Conservation (phyloP, 2,329 filamentous ascomycete genomes). For the Sclerotinia minor region DNA sequence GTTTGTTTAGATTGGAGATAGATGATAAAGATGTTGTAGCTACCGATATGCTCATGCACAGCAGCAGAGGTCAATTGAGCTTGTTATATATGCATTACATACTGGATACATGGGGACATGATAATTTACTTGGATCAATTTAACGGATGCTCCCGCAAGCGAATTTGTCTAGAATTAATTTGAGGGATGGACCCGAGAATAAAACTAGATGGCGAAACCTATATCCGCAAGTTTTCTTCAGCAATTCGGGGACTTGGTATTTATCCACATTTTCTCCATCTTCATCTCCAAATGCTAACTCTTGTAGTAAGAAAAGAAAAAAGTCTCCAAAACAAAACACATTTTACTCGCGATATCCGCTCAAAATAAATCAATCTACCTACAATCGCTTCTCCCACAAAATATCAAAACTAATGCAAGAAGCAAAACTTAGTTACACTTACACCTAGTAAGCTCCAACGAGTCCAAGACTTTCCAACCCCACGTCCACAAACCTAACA, state of each 20-base stretch:
- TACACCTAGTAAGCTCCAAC: neutral
- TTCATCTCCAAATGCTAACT: neutral
- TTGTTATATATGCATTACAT: constrained; percentile 13
- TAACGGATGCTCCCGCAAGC: neutral
- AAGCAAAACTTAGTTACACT: constrained; percentile 1
- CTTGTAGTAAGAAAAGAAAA: neutral
- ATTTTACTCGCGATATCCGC: constrained; percentile 4
- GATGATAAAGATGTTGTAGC: neutral
- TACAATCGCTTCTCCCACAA: neutral
- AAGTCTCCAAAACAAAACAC: neutral
- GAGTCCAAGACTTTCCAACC: neutral
- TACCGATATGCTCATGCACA: neutral
- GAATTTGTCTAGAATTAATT: neutral
- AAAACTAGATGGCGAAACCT: neutral
- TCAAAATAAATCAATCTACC: no score
- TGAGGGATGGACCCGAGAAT: constrained; percentile 6
- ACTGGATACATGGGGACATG: neutral
- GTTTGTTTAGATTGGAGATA: neutral
- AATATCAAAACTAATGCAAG: constrained; percentile 16
- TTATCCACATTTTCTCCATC: neutral
- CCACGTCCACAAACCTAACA: neutral
- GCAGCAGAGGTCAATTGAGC: constrained; percentile 1
- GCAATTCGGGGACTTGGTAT: neutral
- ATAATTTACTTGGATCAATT: constrained; percentile 1
- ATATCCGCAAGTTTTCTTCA: neutral